These are phyloP conservation scores for Cryptosporidium ubiquitum DNA, from an alignment of 169 alveolate genomes.

Conservation along the genomic window DNA sequence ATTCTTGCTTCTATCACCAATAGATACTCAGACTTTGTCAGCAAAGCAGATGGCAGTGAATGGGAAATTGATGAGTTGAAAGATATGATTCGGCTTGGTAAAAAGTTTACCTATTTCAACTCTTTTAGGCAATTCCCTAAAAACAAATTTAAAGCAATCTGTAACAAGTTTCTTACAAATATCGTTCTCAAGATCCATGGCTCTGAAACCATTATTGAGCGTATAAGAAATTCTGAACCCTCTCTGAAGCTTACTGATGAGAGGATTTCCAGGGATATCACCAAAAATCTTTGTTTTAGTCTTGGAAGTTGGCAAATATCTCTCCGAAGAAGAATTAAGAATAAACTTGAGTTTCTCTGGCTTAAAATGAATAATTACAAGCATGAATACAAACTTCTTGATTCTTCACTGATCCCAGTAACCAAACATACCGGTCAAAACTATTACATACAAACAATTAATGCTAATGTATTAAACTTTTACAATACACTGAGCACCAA, in stretches of 20 bases:
- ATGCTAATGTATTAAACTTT: neutral
- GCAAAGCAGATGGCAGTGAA: neutral
- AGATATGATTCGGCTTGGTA: conserved; percentile 40
- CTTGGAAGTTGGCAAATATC: conserved; percentile 59
- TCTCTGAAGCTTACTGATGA: neutral
- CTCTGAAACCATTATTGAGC: neutral
- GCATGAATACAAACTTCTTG: conserved; percentile 1
- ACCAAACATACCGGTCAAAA: neutral
- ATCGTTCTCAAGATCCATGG: conserved; percentile 33
- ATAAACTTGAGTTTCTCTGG: conserved; percentile 44
- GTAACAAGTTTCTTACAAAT: conserved; percentile 17
- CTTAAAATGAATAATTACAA: conserved; percentile 37
- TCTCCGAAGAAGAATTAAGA: conserved; percentile 5
- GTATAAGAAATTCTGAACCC: neutral
- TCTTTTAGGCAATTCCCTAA: conserved; percentile 47
- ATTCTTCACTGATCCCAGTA: conserved; percentile 1
- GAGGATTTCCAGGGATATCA: conserved; percentile 19
- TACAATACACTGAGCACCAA: conserved; percentile 1
- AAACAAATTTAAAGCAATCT: conserved; percentile 1
- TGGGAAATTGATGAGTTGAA: conserved; percentile 52
- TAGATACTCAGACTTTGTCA: neutral
- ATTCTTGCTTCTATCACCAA: neutral
- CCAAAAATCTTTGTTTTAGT: conserved; percentile 39
- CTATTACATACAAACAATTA: neutral
- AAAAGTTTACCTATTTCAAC: conserved; percentile 12